Percentiles rank a stretch among this genome's conserved stretches.
These are phyloP conservation scores for Beauveria caledonica DNA, from an alignment of 2,329 filamentous ascomycete genomes.

Conservation along the genomic window DNA sequence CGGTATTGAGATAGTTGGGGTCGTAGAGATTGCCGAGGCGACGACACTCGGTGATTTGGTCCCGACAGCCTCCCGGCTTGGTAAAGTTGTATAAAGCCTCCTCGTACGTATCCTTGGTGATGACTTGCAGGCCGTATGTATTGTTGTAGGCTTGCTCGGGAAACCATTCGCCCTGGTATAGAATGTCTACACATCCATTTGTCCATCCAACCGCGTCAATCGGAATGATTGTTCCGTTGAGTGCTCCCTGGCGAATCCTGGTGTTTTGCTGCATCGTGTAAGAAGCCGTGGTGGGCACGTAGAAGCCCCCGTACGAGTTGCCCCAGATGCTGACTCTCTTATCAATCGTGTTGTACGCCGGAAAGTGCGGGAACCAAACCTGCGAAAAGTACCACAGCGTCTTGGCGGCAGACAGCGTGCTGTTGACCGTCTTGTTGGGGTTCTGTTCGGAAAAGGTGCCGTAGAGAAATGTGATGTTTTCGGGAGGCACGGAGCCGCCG, in stretches of 20 bases:
- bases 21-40: slow-evolving; percentile 11
- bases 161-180: slow-evolving; percentile 47
- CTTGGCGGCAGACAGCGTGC: slow-evolving; percentile 45
- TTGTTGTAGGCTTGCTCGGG: slow-evolving; percentile 51
- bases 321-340: slow-evolving; percentile 56
- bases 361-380: slow-evolving; percentile 48
- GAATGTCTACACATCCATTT: slow-evolving; percentile 57
- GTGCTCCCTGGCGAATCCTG: slow-evolving; percentile 25
- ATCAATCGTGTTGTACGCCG: slow-evolving; percentile 45
- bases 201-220: slow-evolving; percentile 56
- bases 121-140: slow-evolving; percentile 52
- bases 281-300: slow-evolving; percentile 54
- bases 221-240: slow-evolving; percentile 33
- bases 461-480: slow-evolving; percentile 29
- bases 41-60: slow-evolving; percentile 43
- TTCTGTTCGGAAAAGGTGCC: slow-evolving; percentile 27
- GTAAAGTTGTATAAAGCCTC: slow-evolving; percentile 11
- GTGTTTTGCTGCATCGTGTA: slow-evolving; percentile 54
- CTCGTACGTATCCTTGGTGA: slow-evolving; percentile 34
- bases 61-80: slow-evolving; percentile 37
- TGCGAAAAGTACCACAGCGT: slow-evolving; percentile 59
- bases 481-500: slow-evolving; percentile 23
- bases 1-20: slow-evolving; percentile 43
- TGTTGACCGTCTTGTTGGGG: slow-evolving; percentile 31
- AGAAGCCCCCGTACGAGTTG: slow-evolving; percentile 63